A percentile compares a stretch with the other conserved stretches of the same genome.
Conservation (phyloP, 805 yeast genomes). For the Debaryomyces castellii region DNA sequence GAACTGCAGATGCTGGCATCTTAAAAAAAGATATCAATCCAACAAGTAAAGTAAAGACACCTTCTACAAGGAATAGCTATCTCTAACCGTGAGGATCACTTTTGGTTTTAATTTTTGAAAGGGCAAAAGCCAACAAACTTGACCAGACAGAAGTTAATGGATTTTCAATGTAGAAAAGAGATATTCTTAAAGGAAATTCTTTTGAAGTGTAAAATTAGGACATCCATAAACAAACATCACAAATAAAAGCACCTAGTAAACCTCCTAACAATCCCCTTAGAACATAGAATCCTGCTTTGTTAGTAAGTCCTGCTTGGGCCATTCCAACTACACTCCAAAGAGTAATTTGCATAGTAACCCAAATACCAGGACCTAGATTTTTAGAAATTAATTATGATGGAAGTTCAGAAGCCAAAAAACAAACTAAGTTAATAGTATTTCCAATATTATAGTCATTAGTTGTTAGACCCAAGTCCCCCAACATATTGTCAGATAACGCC, state of each 20-base stretch:
- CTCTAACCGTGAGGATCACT: constrained; percentile 45
- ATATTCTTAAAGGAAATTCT: constrained; percentile 57
- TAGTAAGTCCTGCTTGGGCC: constrained; percentile 46
- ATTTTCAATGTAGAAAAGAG: constrained; percentile 58
- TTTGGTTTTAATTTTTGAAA: constrained; percentile 14
- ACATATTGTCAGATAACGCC: constrained; percentile 57
- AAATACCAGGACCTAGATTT: constrained; percentile 58
- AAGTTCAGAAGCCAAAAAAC: constrained; percentile 57
- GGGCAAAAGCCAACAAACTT: constrained; percentile 18
- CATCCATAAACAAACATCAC: constrained; percentile 62
- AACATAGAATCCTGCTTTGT: constrained; percentile 42
- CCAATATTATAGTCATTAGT: constrained; percentile 62
- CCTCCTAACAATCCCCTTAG: constrained; percentile 55
- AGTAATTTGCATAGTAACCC: constrained; percentile 59
- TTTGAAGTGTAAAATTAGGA: constrained; percentile 61
- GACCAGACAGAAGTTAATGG: constrained; percentile 44
- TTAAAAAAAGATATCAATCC: constrained; percentile 46
- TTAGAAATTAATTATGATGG: constrained; percentile 70
- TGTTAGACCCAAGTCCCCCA: constrained; percentile 51
- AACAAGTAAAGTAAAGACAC: constrained; percentile 51
- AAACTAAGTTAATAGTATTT: constrained; percentile 50
- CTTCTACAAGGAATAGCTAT: constrained; percentile 67
- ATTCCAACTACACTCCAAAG: constrained; percentile 59
- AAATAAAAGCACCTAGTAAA: constrained; percentile 70
- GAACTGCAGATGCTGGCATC: constrained; percentile 58